Evolutionary conservation across 2,329 filamentous ascomycete species (phyloP).

Genomic region (Colletotrichum eremochloae): DNA sequence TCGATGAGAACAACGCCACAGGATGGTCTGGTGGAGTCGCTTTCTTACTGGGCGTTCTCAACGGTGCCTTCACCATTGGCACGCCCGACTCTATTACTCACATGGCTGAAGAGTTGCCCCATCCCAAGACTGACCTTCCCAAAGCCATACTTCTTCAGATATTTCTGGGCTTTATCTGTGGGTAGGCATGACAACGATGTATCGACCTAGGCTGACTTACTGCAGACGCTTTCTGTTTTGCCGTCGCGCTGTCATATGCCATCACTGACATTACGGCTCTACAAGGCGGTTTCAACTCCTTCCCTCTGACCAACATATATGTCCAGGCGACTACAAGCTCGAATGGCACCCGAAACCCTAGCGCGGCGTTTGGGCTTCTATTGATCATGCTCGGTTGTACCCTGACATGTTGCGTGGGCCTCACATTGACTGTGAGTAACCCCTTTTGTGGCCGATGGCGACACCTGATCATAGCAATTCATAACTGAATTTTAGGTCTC

Average conservation of each 20-base stretch:
- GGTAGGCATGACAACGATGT: slow-evolving; percentile 55
- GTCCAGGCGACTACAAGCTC: slow-evolving; percentile 64
- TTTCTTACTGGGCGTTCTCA: slow-evolving; percentile 75
- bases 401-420: slow-evolving; percentile 63
- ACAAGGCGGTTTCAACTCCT: slow-evolving; percentile 63
- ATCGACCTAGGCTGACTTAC: slow-evolving; percentile 54
- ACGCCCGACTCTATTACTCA: slow-evolving; percentile 75
- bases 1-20: slow-evolving; percentile 61
- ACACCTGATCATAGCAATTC: not conserved
- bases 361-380: slow-evolving; percentile 68
- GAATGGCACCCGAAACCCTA: slow-evolving; percentile 60
- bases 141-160: slow-evolving; percentile 65
- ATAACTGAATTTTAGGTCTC: slow-evolving; percentile 40
- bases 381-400: slow-evolving; percentile 68
- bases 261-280: slow-evolving; percentile 69
- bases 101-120: slow-evolving; percentile 71
- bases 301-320: slow-evolving; percentile 75
- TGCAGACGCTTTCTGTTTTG: slow-evolving; percentile 66
- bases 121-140: slow-evolving; percentile 62
- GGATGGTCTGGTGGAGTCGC: slow-evolving; percentile 72
- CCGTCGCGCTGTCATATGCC: slow-evolving; percentile 65
- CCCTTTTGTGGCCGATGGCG: not conserved
- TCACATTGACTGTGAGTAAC: slow-evolving; percentile 60
- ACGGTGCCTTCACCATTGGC: slow-evolving; percentile 76
- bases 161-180: slow-evolving; percentile 58